Evolutionary conservation across 176 grass and related monocot genomes (phyloP).

Genomic region (Cenchrus americanus): DNA sequence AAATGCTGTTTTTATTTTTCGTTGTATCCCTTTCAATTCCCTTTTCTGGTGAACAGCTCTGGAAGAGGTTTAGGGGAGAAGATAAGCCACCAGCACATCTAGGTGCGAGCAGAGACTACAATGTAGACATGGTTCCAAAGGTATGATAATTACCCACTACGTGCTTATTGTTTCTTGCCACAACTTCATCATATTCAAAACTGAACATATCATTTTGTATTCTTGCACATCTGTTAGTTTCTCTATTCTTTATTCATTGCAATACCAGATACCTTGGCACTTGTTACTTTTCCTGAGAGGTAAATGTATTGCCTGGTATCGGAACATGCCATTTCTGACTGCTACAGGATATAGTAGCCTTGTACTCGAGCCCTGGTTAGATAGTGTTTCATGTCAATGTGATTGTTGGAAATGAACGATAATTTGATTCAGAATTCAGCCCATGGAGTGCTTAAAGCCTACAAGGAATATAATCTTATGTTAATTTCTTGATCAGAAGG

Average conservation of each 20-base stretch:
- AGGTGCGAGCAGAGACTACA: conserved; percentile 81
- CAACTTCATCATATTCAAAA: not conserved
- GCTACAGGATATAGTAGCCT: not conserved
- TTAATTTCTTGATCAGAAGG: conserved; percentile 27
- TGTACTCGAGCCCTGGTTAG: conserved; percentile 24
- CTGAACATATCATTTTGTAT: not conserved
- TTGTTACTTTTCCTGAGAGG: not conserved
- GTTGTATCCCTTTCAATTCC: not conserved
- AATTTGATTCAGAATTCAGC: conserved; percentile 26
- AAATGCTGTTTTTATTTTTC: not conserved
- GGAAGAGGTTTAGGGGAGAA: conserved; percentile 79
- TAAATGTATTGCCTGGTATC: not conserved
- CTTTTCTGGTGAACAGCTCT: conserved; percentile 52
- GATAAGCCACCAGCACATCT: conserved; percentile 70
- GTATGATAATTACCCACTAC: conserved; percentile 25
- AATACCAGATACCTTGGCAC: not conserved
- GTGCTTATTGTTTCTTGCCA: not conserved
- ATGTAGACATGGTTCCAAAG: conserved; percentile 92
- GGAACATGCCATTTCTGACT: not conserved
- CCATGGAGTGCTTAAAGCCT: conserved; percentile 21
- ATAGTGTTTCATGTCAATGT: conserved; percentile 10
- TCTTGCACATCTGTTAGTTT: not conserved
- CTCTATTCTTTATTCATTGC: conserved; percentile 11
- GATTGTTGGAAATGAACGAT: not conserved
- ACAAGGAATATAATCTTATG: conserved; percentile 16